These are phyloP conservation scores for Scopulariopsis brevicaulis DNA, from an alignment of 2,329 filamentous ascomycete genomes.

Conservation along the genomic window DNA sequence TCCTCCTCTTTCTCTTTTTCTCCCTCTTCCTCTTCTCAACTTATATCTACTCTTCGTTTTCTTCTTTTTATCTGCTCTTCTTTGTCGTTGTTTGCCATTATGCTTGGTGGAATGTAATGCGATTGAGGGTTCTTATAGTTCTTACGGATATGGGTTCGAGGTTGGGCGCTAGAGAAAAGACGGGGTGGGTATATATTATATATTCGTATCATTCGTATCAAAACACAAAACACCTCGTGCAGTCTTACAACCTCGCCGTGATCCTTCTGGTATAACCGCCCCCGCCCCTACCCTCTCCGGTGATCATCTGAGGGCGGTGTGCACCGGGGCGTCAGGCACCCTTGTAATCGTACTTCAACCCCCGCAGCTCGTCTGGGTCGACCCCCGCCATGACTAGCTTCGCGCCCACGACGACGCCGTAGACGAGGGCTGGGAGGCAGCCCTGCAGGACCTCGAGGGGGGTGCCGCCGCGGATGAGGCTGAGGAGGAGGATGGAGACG, in stretches of 20 bases:
- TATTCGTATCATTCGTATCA: not conserved
- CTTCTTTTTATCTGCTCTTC: too few relatives aligned
- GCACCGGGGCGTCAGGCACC: constrained; percentile 35
- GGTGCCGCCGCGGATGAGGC: constrained; percentile 21
- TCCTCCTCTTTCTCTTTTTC: not conserved
- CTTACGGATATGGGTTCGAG: too few relatives aligned
- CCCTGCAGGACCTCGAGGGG: constrained; percentile 21
- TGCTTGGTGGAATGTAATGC: not conserved
- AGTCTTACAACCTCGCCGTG: not conserved
- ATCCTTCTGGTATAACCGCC: not conserved
- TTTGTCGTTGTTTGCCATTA: not conserved
- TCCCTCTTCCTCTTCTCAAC: too few relatives aligned
- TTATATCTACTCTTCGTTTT: too few relatives aligned
- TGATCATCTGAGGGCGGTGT: not conserved
- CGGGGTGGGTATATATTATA: not conserved
- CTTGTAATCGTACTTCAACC: constrained; percentile 55
- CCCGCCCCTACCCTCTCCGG: not conserved
- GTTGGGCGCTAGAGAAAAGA: not conserved
- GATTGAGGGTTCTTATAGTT: not conserved
- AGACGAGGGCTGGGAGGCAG: constrained; percentile 44
- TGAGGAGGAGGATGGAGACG: constrained; percentile 34
- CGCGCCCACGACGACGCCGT: constrained; percentile 46
- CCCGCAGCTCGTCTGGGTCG: constrained; percentile 53
- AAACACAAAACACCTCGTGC: not conserved
- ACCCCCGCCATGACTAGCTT: constrained; percentile 58